Conservation (phyloP, 768 basidiomycete genomes). For the Rhodocollybia butyracea region DNA sequence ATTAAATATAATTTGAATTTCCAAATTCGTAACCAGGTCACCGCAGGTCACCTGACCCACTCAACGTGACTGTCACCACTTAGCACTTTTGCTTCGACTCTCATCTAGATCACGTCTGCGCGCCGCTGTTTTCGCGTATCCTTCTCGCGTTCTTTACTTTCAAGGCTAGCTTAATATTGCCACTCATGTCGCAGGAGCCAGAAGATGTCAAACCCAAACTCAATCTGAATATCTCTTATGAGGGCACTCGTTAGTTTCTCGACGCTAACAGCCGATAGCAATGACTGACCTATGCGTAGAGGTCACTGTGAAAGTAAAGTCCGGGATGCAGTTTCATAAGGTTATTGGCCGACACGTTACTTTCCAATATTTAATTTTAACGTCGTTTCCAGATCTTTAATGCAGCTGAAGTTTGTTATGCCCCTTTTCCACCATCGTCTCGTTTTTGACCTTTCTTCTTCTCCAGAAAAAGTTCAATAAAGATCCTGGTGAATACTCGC, state of each 20-base stretch:
- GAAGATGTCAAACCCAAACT: slow-evolving; percentile 68
- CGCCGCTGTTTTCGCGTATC: not conserved
- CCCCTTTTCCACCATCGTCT: not conserved
- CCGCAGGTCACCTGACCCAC: not conserved
- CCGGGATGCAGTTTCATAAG: slow-evolving; percentile 61
- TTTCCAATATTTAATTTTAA: too few species aligned
- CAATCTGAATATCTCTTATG: slow-evolving; percentile 54
- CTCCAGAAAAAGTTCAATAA: slow-evolving; percentile 56
- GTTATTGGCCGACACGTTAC: too few species aligned
- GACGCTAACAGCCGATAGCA: slow-evolving; percentile 6
- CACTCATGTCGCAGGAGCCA: slow-evolving; percentile 1
- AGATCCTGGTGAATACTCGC: slow-evolving; percentile 40
- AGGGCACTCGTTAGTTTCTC: slow-evolving; percentile 45
- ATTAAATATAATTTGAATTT: too few species aligned
- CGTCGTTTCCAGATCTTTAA: too few species aligned
- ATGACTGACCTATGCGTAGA: slow-evolving; percentile 38
- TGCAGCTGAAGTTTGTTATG: slow-evolving; percentile 52
- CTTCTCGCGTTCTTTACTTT: not conserved
- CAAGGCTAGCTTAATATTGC: not conserved
- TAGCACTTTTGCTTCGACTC: not conserved
- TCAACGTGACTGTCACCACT: not conserved
- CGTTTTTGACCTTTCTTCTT: not conserved
- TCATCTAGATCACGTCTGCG: not conserved
- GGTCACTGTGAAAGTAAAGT: slow-evolving; percentile 65
- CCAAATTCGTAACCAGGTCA: not conserved